A percentile compares a stretch with the other conserved stretches of the same genome.
Conservation (phyloP, 768 basidiomycete genomes). For the Tylopilus subfusipes region DNA sequence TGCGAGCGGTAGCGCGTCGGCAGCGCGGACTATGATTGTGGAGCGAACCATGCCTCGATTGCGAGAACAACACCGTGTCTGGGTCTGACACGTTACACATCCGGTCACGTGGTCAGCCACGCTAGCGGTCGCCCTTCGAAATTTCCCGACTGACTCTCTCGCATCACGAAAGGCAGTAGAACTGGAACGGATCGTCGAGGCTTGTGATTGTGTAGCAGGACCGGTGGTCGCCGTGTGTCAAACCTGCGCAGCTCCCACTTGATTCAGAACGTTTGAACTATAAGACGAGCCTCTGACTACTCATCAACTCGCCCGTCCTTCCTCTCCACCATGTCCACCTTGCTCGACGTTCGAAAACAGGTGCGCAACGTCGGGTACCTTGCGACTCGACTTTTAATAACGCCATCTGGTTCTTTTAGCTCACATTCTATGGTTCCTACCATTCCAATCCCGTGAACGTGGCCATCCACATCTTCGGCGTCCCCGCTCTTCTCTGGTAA, state of each 20-base stretch:
- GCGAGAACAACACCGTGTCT: neutral
- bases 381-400: conserved; percentile 9
- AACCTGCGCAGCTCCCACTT: neutral
- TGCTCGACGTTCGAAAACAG: conserved; percentile 72
- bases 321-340: conserved; percentile 30
- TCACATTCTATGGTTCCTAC: conserved; percentile 92
- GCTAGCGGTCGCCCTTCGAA: too few species aligned
- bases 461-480: conserved; percentile 79
- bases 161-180: too few species aligned
- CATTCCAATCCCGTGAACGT: conserved; percentile 83
- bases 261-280: too few species aligned
- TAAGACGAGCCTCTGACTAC: neutral
- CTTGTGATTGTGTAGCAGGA: neutral
- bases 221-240: neutral
- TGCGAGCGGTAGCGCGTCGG: conserved; percentile 85
- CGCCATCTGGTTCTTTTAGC: conserved; percentile 39
- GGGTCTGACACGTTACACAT: neutral
- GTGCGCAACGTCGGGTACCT: conserved; percentile 33
- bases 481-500: conserved; percentile 81
- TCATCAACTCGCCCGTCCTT: neutral
- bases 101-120: conserved; percentile 13
- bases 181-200: too few species aligned
- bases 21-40: conserved; percentile 80
- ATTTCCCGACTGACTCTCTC: too few species aligned
- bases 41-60: conserved; percentile 69